Evolutionary conservation across 495 filamentous ascomycete genomes (phyloP), one percentile per base, ranked within the genome.

Genomic region (Penicillium fimorum): DNA sequence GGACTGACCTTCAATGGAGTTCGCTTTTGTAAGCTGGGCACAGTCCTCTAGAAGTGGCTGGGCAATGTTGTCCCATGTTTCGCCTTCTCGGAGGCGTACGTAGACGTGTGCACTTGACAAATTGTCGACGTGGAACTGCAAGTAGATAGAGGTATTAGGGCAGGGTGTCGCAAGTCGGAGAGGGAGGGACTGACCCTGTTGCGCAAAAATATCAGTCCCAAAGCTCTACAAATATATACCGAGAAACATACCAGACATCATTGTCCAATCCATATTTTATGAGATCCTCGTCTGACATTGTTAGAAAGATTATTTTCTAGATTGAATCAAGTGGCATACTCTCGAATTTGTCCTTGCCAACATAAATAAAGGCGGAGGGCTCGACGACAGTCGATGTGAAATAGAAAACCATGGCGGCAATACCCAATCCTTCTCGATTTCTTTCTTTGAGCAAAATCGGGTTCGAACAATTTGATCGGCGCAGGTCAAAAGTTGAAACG

Each of bases 281-380:
- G 61, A 98, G 75, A 63, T 96, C 92, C 79, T 98, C 95, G 76
- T 97, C 94, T 98, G 68, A 41, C 35, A 52, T 20, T 20, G 61
- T 74, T 63, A 70, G 64, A 50, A 56, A 43, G 35, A 46, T 38
- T 1, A 38, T 18, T 59, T 45, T 56, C 55, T 44, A 48, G 42
- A 29, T 27, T 30, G 48, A 65, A 65, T 42, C 30, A 29, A 40
- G 29, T 25, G 54, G 58, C 87, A 64, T 81, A 97, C 94, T 98
- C 76, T 98, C 94, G 55, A 96, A 90, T 76, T 98, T 98, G 79
- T 98, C 94, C 76, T 97, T 98, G 67, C 94, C 94, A 30, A 96
- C 90, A 68, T 97, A 98, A 60, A 97, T 85, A 62, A 86, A 91
- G 24, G 92, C 94, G 5, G 85, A 61, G 2, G 95, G 86, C 18